A percentile compares a stretch with the other conserved stretches of the same genome.
Conservation (phyloP, 1,139 yeast genomes). For the Pichia sp. region DNA sequence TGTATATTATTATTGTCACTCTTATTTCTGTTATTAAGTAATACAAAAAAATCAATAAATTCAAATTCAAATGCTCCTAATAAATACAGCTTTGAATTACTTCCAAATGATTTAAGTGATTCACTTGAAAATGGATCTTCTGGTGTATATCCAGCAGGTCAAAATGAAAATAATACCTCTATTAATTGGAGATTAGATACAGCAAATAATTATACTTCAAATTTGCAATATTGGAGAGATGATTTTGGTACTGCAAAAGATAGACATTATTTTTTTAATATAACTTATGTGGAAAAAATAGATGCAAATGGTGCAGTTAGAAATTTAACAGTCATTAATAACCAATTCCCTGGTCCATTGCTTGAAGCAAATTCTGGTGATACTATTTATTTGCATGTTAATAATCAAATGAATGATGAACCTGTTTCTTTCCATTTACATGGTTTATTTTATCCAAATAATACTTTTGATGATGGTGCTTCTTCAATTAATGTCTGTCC, state of each 20-base stretch:
- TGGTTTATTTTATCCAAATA: conserved; percentile 38
- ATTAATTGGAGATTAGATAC: conserved; percentile 15
- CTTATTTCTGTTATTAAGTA: too few relatives aligned
- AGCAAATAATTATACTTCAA: conserved; percentile 14
- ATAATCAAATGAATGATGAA: conserved; percentile 25
- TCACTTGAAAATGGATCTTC: background rate
- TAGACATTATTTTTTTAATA: conserved; percentile 16
- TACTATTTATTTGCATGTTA: conserved; percentile 30
- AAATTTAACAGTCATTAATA: conserved; percentile 34
- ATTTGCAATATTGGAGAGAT: conserved; percentile 13
- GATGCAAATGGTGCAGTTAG: conserved; percentile 18
- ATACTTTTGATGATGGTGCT: conserved; percentile 41
- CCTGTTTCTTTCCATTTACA: conserved; percentile 43
- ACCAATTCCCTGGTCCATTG: conserved; percentile 35
- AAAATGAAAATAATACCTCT: background rate
- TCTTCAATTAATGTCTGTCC: conserved; percentile 39
- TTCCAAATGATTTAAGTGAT: background rate
- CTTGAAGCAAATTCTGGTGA: conserved; percentile 36
- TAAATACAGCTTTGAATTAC: too few relatives aligned
- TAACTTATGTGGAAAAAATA: conserved; percentile 9
- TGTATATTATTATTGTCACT: too few relatives aligned
- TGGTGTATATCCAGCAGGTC: background rate
- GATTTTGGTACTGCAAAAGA: conserved; percentile 11
- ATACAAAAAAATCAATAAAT: too few relatives aligned
- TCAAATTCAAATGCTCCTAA: too few relatives aligned